Base-by-base conservation (phyloP, 2,329 filamentous ascomycete species). In the Fonsecaea multimorphosa region DNA sequence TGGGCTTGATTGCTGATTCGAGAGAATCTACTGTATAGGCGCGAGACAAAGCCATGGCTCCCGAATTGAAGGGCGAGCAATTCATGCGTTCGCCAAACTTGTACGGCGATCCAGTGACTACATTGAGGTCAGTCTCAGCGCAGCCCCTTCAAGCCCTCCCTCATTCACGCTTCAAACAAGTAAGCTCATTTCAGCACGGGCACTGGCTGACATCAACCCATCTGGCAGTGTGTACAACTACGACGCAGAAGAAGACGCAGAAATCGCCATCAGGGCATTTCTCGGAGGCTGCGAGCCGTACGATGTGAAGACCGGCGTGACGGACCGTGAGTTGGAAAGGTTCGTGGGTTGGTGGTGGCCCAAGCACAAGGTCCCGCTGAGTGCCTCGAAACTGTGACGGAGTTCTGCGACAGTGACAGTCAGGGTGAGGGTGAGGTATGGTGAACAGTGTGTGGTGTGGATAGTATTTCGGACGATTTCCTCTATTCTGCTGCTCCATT, bases 311-410 rank as follows among this genome's bases (percentile, higher is more conserved):
- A 78, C 76, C 1, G 75, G 73, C 0, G 72, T 78, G 12, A 74
- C 72, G 19, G 66, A 69, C 29, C 34, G 56, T 8, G 56, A 75
- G 58, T 72, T 74, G 32, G 68, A 76, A 8, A 76, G 75, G 60
- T 77, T 74, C 58, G 74, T 76, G 58, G 75, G 75, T 54, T 79
- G 77, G 76, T 76, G 74, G 64, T 64, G 75, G 65, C 72, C 73
- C 1, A 66, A 66, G 29, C 51, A 63, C 38, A 70, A 65, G 4
- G 14, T 29, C 2, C 53, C 58, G n/a, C 46, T 60, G 16, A 58
- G 29, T 3, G 60, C 61, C 11, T 63, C 64, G 16, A 64, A 67
- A 49, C 56, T 67, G 11, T 67, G 51, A 54, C 2, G 44, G 4
- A 19, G 22, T 8, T 22, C 14, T 1, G 40, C 40, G 40, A 46